These are phyloP conservation scores for Rhodofomes roseus DNA, from an alignment of 1,284 basidiomycete species.

Conservation along the genomic window DNA sequence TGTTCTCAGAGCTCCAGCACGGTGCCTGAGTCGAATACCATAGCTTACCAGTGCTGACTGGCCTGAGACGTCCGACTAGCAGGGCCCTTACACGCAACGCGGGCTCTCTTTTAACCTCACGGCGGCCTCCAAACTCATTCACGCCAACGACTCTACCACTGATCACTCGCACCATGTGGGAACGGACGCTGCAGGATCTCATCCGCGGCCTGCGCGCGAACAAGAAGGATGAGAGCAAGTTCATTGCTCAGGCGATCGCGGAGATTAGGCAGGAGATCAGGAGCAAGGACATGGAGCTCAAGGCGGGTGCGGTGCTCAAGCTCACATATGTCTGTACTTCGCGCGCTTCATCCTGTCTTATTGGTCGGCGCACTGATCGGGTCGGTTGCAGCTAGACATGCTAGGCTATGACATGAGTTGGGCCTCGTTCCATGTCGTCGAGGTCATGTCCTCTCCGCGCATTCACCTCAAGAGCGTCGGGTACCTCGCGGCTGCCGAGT, in stretches of 20 bases:
- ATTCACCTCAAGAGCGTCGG: constrained; percentile 94
- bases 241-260: constrained; percentile 77
- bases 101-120: neutral
- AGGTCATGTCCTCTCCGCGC: constrained; percentile 94
- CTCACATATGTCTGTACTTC: constrained; percentile 78
- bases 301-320: constrained; percentile 93
- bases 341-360: neutral
- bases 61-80: neutral
- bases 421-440: constrained; percentile 93
- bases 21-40: neutral
- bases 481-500: constrained; percentile 92
- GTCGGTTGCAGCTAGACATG: constrained; percentile 76
- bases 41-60: neutral
- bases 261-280: constrained; percentile 92
- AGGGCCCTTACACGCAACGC: neutral
- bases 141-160: neutral
- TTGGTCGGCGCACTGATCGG: neutral
- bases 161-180: constrained; percentile 67
- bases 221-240: constrained; percentile 80
- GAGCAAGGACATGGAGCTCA: constrained; percentile 94
- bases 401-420: constrained; percentile 87
- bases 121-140: neutral
- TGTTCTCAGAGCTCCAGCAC: neutral
- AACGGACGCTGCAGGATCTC: constrained; percentile 89
- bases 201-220: constrained; percentile 87